Percentiles rank a stretch among this genome's conserved stretches.
These are phyloP conservation scores for Ophiosphaerella herpotricha DNA, from an alignment of 2,329 filamentous ascomycete species.

Conservation along the genomic window DNA sequence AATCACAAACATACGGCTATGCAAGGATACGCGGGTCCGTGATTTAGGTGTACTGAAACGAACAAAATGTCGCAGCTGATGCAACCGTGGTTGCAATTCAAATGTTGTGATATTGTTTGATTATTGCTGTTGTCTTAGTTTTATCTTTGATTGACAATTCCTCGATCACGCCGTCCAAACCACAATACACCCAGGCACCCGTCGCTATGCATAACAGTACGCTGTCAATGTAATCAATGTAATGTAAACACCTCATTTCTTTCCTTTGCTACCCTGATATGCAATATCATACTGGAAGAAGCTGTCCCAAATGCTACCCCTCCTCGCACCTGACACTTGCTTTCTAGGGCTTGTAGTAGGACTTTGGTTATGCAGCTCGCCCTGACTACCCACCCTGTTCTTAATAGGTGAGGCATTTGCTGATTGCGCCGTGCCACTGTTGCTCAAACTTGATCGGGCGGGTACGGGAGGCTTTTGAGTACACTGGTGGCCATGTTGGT, in stretches of 20 bases:
- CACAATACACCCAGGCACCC: background rate
- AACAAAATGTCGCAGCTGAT: too few relatives aligned
- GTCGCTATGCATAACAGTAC: background rate
- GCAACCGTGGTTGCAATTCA: too few relatives aligned
- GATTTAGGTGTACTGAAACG: too few relatives aligned
- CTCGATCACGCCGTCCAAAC: too few relatives aligned
- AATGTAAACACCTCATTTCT: slow-evolving; percentile 3
- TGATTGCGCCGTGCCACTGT: slow-evolving; percentile 12
- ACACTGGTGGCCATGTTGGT: slow-evolving; percentile 8
- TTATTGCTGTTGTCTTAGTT: too few relatives aligned
- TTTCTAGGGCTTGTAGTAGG: slow-evolving; percentile 25
- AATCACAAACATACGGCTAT: too few relatives aligned
- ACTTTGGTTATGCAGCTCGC: slow-evolving; percentile 17
- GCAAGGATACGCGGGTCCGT: too few relatives aligned
- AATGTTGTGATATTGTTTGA: too few relatives aligned
- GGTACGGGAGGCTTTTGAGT: slow-evolving; percentile 21
- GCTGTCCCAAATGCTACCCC: slow-evolving; percentile 45
- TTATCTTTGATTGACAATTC: too few relatives aligned
- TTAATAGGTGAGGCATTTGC: slow-evolving; percentile 20
- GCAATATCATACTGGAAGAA: slow-evolving; percentile 48
- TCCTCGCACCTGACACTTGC: slow-evolving; percentile 22
- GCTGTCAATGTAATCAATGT: background rate
- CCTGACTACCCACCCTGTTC: slow-evolving; percentile 19
- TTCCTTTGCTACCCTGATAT: slow-evolving; percentile 45
- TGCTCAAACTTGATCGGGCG: slow-evolving; percentile 13